Conservation (phyloP, 2,329 filamentous ascomycete genomes). For the Ambrosiella xylebori region DNA sequence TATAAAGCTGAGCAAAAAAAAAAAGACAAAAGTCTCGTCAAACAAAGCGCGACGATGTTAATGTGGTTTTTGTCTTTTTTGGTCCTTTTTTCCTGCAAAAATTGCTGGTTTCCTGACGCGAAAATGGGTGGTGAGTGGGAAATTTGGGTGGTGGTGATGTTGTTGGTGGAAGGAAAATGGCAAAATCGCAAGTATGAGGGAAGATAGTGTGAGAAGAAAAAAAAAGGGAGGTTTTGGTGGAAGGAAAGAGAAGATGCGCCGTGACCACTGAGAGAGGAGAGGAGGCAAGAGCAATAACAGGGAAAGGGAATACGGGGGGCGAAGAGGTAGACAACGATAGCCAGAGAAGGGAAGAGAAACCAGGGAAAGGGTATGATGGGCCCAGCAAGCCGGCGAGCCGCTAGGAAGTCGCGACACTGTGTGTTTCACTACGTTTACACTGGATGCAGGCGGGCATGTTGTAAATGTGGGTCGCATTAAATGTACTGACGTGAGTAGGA, state of each 20-base stretch:
- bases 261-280: constrained; percentile 3
- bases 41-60: neutral
- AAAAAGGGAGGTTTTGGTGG: constrained; percentile 13
- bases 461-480: neutral
- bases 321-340: neutral
- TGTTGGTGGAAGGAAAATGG: constrained; percentile 5
- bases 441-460: neutral
- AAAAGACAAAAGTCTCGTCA: neutral
- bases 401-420: constrained; percentile 1
- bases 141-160: constrained; percentile 2
- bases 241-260: constrained; percentile 10
- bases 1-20: constrained; percentile 1
- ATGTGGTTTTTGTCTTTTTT: neutral
- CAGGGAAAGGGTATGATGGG: constrained; percentile 3
- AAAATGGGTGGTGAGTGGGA: neutral
- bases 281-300: neutral
- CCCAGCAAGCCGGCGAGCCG: constrained; percentile 1
- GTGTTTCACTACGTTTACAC: neutral
- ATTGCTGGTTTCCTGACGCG: neutral
- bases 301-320: constrained; percentile 1
- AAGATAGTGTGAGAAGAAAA: neutral
- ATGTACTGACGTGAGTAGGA: neutral
- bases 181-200: constrained; percentile 3
- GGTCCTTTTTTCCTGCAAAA: neutral
- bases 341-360: constrained; percentile 8